Base-by-base conservation (phyloP, 2,329 filamentous ascomycete species). In the Aspergillus sp. region DNA sequence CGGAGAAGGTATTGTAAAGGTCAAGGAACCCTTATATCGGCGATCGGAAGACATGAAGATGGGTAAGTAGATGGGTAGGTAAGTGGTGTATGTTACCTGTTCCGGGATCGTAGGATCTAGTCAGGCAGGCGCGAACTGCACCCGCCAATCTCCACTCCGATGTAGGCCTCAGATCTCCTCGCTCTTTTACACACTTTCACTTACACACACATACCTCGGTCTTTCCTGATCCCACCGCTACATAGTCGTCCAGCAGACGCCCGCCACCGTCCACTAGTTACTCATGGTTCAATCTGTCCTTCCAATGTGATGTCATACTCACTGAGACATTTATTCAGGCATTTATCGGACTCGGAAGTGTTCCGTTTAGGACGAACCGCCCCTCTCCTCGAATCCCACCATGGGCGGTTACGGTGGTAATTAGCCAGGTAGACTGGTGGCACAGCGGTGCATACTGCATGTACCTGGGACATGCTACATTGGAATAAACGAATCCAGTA, bases 401-500 rank as follows among this genome's bases (percentile, higher is more conserved):
- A 45, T 45, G 41, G 41, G 41, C 41, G 41, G 41, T n/a, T 45
- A 45, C 41, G 41, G 41, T 45, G 41, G 41, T 45, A 45, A 45
- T 45, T 21, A 13, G 19, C 41, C 13, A 45, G 41, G 19, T 23
- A 30, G 25, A 30, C 19, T 23, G 8, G 47, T 50, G 23, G 47
- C 25, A 50, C 47, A 10, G 25, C 17, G 25, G n/a, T 17, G 23
- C 23, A 30, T 4, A 50, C 47, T 50, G 47, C 23, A 30, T 50
- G 47, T 55, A 55, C 39, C 53, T 47, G 41, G 53, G 30, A 55
- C 41, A 55, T 39, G 53, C 28, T 28, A 58, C 38, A 48, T 53
- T 19, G 50, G 23, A 41, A 59, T 56, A 51, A 36, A 56, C 39
- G 51, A 60, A 53, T 48, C 54, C 57, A 45, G 38, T 28, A 43